Evolutionary conservation across 2,329 filamentous ascomycete species (phyloP).

Genomic region (Xylaria polymorpha): DNA sequence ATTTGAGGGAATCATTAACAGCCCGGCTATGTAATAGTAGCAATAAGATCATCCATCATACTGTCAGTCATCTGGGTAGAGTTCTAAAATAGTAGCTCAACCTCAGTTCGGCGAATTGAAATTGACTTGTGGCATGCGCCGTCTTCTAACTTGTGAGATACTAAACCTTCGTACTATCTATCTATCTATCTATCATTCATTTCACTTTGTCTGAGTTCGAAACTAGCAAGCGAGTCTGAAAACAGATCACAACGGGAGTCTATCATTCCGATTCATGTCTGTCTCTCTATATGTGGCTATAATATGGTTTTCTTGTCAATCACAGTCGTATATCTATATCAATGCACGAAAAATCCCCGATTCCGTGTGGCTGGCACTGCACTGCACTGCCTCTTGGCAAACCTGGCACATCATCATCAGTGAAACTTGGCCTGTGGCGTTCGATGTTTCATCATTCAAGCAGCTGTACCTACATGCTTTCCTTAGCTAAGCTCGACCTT

Average conservation of each 20-base stretch:
- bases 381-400: neutral
- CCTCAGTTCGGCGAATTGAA: neutral
- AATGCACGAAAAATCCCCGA: neutral
- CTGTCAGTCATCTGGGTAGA: neutral
- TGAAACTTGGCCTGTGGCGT: neutral
- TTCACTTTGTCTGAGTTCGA: neutral
- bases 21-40: neutral
- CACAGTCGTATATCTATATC: neutral
- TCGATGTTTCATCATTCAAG: neutral
- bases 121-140: neutral
- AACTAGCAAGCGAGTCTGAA: neutral
- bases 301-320: neutral
- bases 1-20: neutral
- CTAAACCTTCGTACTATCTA: neutral
- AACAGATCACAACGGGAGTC: neutral
- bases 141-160: neutral
- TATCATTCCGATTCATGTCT: neutral
- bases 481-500: too few relatives aligned
- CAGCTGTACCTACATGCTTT: too few relatives aligned
- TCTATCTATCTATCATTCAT: too few relatives aligned
- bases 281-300: too few relatives aligned
- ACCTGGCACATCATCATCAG: neutral
- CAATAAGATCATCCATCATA: neutral
- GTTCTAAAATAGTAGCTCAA: neutral
- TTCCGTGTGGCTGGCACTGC: neutral